phyloP scores from a whole-genome alignment of 495 filamentous ascomycete genomes.

The Lophiostoma macrostomum region DNA sequence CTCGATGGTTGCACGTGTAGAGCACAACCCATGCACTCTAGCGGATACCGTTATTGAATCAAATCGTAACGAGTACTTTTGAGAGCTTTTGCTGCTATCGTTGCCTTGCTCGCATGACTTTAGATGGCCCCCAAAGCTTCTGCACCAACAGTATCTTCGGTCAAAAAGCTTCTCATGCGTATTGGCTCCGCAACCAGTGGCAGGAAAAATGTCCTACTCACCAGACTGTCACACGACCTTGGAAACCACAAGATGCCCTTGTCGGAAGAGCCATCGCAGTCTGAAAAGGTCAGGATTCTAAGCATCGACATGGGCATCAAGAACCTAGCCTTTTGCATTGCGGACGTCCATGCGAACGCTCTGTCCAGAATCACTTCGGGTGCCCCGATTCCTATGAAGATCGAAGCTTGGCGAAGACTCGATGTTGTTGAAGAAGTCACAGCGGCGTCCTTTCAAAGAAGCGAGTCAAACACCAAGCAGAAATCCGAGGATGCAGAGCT shows the following conservation, averaged over 20 bases:
- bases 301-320: constrained; percentile 87
- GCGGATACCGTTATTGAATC: too few species aligned
- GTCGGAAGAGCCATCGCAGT: not conserved
- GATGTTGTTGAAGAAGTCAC: constrained; percentile 23
- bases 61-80: too few species aligned
- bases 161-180: constrained; percentile 6
- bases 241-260: not conserved
- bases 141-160: not conserved
- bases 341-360: constrained; percentile 39
- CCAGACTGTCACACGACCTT: constrained; percentile 7
- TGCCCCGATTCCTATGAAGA: not conserved
- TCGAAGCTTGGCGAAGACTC: constrained; percentile 25
- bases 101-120: too few species aligned
- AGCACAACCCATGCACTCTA: too few species aligned
- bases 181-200: constrained; percentile 25
- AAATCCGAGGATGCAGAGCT: not conserved
- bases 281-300: constrained; percentile 49
- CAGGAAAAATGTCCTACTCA: constrained; percentile 5
- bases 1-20: too few species aligned
- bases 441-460: not conserved
- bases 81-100: too few species aligned
- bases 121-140: constrained; percentile 2
- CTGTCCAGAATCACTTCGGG: not conserved
- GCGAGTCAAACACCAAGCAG: not conserved
- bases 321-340: constrained; percentile 74